Percentiles rank a stretch among this genome's conserved stretches.
phyloP scores from a whole-genome alignment of 2,329 filamentous ascomycete species.

The Talaromyces pinophilus region DNA sequence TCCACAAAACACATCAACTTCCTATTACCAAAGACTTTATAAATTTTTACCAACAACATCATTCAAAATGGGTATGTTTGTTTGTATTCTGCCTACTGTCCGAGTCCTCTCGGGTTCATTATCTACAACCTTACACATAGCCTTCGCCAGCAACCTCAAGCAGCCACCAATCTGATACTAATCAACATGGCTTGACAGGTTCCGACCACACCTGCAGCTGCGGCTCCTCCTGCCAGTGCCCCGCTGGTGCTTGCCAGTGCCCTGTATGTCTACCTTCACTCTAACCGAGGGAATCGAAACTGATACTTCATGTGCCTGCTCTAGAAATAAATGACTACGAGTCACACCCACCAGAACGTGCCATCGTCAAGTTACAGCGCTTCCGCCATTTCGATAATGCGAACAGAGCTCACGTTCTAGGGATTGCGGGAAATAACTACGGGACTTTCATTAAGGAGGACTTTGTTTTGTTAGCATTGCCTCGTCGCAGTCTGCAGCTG shows the following conservation, averaged over 20 bases:
- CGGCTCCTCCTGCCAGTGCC: conserved; percentile 20
- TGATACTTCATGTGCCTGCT: not conserved
- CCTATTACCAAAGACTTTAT: not conserved
- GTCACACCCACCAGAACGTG: not conserved
- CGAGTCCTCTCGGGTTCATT: not conserved
- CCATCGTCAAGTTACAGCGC: not conserved
- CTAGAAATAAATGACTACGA: conserved; percentile 6
- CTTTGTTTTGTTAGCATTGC: conserved; percentile 2
- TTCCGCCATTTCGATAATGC: not conserved
- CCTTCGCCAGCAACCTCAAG: not conserved
- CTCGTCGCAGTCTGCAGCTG: conserved; percentile 7
- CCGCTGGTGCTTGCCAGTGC: conserved; percentile 17
- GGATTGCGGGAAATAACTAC: not conserved
- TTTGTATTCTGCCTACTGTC: not conserved
- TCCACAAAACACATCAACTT: conserved; percentile 4
- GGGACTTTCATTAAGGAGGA: conserved; percentile 17
- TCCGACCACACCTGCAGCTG: conserved; percentile 20
- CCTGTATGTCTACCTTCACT: conserved; percentile 8
- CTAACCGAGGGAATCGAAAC: not conserved
- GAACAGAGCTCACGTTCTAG: not conserved
- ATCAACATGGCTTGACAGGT: not conserved
- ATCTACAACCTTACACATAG: not conserved
- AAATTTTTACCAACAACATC: conserved; percentile 4
- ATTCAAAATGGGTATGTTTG: conserved; percentile 15
- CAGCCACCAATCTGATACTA: not conserved